Evolutionary conservation across 2,329 filamentous ascomycete species (phyloP).

Genomic region (Microsporum canis): DNA sequence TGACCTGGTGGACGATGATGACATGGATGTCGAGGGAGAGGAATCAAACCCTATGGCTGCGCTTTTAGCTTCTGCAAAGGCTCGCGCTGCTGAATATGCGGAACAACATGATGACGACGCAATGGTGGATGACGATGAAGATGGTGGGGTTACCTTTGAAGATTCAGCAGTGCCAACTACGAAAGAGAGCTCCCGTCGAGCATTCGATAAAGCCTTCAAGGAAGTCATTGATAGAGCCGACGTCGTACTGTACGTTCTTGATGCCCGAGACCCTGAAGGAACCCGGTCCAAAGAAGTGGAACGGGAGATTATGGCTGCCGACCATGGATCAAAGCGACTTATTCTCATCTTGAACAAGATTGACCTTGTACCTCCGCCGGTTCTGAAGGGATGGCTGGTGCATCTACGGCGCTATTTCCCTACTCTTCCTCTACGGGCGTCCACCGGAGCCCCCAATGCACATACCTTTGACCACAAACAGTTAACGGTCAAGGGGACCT

Average conservation of each 20-base stretch:
- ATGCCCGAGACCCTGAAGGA: constrained; percentile 81
- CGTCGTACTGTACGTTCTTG: constrained; percentile 84
- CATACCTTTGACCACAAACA: constrained; percentile 88
- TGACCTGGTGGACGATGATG: constrained; percentile 37
- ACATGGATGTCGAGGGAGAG: constrained; percentile 52
- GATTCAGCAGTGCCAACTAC: constrained; percentile 28
- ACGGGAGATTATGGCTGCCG: constrained; percentile 80
- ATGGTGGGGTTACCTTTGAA: constrained; percentile 42
- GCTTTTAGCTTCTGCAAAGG: constrained; percentile 71
- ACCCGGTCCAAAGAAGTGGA: constrained; percentile 86
- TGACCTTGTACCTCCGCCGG: constrained; percentile 70
- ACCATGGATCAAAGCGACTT: constrained; percentile 69
- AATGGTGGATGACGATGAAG: constrained; percentile 38
- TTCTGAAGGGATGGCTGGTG: constrained; percentile 72
- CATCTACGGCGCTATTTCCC: constrained; percentile 84
- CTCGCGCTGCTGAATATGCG: constrained; percentile 65
- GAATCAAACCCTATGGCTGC: constrained; percentile 81
- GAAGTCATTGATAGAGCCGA: constrained; percentile 80
- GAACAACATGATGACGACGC: constrained; percentile 48
- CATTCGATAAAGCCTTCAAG: constrained; percentile 95
- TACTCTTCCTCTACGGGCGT: constrained; percentile 77
- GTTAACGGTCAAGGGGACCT: constrained; percentile 74
- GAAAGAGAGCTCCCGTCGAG: constrained; percentile 61
- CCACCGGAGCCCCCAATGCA: constrained; percentile 69
- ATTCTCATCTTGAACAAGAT: constrained; percentile 95